Percentiles rank a stretch among this genome's conserved stretches.
These are phyloP conservation scores for Neospermospora avenae DNA, from an alignment of 2,329 filamentous ascomycete species.

Conservation along the genomic window DNA sequence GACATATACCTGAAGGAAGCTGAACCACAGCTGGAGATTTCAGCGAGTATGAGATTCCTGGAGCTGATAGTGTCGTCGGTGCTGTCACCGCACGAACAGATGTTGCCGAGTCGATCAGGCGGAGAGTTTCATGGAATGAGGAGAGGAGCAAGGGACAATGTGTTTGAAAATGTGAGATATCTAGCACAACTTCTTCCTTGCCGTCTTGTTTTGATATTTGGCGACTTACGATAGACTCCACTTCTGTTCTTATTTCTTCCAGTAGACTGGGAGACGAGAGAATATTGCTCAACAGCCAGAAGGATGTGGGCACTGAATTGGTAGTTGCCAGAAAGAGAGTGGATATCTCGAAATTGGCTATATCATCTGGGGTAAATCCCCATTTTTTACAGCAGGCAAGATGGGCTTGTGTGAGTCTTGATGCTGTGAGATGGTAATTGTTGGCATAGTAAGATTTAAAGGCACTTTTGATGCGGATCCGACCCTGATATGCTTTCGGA, in stretches of 20 bases:
- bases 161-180: conserved; percentile 35
- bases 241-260: conserved; percentile 33
- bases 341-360: conserved; percentile 37
- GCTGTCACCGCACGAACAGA: conserved; percentile 41
- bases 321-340: conserved; percentile 35
- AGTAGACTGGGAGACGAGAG: conserved; percentile 34
- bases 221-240: conserved; percentile 23
- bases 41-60: conserved; percentile 39
- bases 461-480: conserved; percentile 39
- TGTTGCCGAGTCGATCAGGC: conserved; percentile 39
- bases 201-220: not conserved
- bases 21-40: conserved; percentile 43
- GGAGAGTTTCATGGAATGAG: conserved; percentile 45
- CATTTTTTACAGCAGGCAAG: conserved; percentile 32
- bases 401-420: conserved; percentile 32
- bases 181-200: conserved; percentile 18
- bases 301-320: conserved; percentile 40
- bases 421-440: conserved; percentile 32
- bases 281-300: conserved; percentile 39
- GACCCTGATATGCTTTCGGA: conserved; percentile 34
- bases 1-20: conserved; percentile 43
- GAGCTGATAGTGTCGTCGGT: conserved; percentile 37
- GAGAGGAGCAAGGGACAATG: conserved; percentile 43
- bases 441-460: conserved; percentile 33
- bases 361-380: conserved; percentile 32